Evolutionary conservation across 164 flowering plant species (phyloP), one percentile per base, ranked within the genome.

Genomic region (Berberis vulgaris): DNA sequence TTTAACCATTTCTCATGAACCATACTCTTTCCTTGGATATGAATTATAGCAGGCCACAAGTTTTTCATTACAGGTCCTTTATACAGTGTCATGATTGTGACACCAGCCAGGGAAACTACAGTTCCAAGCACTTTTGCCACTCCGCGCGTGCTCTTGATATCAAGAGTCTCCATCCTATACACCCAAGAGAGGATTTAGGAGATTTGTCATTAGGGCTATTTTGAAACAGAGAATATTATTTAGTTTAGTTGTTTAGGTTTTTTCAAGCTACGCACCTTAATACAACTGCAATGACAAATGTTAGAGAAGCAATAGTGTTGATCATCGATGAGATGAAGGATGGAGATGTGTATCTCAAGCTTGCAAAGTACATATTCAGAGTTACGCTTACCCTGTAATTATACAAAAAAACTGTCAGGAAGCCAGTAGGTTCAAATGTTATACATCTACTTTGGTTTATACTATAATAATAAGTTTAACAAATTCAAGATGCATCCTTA

Each of bases 341-440:
- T 41, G 97, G 95, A 65, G 97, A 91, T 4, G 91, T 86, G 76
- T 83, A 88, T 68, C 64, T 84, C 75, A 90, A 73, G 82, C 95
- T 87, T 64, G 83, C 82, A 63, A 87, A 90, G 57, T 83, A 87
- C 88, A 85, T 82, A 79, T 91, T 88, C 43, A 85, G 78, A 40
- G 88, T 80, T 73, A 85, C 69, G 47, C 88, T 65, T 55, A 85
- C 85, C 82, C 93, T 91, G 88, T 53, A 63, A 73, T 62, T 52
- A 62, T 6, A 39, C 10, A 4, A 26, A 52, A 26, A 52, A 52
- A 12, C 10, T 52, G 54, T 10, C n/a, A 9, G 9, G 7, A 40
- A 39, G 46, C 4, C 4, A 42, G 7, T 5, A 6, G 43, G 1
- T 52, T 2, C 39, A 53, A 43, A 63, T 6, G 43, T 41, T 42